Base-by-base conservation (phyloP, 2,329 filamentous ascomycete genomes). In the Pseudodiploospora longispora region DNA sequence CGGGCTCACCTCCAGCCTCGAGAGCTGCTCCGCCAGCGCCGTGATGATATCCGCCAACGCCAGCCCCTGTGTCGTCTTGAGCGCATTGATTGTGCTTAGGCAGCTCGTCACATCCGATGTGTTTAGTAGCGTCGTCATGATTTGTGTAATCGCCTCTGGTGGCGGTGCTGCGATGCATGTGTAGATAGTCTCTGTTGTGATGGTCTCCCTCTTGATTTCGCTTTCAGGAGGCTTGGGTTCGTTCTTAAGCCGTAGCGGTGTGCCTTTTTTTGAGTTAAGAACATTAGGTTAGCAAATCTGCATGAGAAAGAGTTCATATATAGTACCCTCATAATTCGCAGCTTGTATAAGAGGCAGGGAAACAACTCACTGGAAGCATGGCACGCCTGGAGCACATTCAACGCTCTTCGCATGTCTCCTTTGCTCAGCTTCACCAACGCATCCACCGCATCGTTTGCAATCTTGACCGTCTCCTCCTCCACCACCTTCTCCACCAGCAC, bases 81-180 rank as follows among this genome's bases (percentile, higher is more conserved):
- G 73, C 1, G 86, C 81, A 59, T 93, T 93, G 64, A 98, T 82
- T 0, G 88, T 95, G 47, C 79, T 83, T 40, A 98, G 72, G 59
- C 91, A 96, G 31, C 86, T 87, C 1, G 86, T 94, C 40, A 98
- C 86, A 59, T 98, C 91, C 43, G 81, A 78, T 2, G 87, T 96
- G 43, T 78, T 82, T 29, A 97, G 76, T 30, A 98, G 74, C 1
- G 88, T 95, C 52, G 84, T 77, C 52, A 90, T 74, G 43, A 98
- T 97, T 55, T 85, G 80, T 52, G 79, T 76, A 58, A 97, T 88
- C 56, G 95, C 91, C 27, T 83, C 80, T 1, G 93, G 93, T 53
- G 94, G 90, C 4, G 93, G 93, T 2, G 91, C 91, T 6, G 93
- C 93, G 59, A 98, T 95, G 65, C 93, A 98, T 65, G 89, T 90